These are phyloP conservation scores for Candida insectalens DNA, from an alignment of 805 yeast species.

Conservation along the genomic window DNA sequence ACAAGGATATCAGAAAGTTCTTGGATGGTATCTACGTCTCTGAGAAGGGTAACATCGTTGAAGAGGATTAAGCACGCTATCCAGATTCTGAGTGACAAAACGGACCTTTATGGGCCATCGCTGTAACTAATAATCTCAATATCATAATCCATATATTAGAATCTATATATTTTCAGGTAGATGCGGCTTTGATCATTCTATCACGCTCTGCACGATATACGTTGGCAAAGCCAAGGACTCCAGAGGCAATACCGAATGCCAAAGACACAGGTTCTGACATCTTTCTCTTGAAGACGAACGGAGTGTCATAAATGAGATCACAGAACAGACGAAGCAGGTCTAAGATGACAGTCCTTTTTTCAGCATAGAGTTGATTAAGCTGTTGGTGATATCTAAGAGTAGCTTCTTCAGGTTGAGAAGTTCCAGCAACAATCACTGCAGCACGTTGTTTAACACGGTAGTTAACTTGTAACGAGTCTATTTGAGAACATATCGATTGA, in stretches of 20 bases:
- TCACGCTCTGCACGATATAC: slow-evolving; percentile 20
- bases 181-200: slow-evolving; percentile 10
- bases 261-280: slow-evolving; percentile 20
- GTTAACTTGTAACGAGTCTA: slow-evolving; percentile 44
- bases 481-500: slow-evolving; percentile 33
- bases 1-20: slow-evolving; percentile 99
- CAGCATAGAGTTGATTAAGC: slow-evolving; percentile 15
- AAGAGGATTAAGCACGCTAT: slow-evolving; percentile 21
- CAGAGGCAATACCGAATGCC: slow-evolving; percentile 25
- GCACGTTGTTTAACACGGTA: slow-evolving; percentile 54
- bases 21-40: slow-evolving; percentile 99
- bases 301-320: slow-evolving; percentile 39
- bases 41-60: slow-evolving; percentile 81
- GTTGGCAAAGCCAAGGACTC: slow-evolving; percentile 20
- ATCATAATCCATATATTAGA: no score
- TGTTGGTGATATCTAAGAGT: slow-evolving; percentile 3
- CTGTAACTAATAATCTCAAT: no score
- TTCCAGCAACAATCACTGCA: slow-evolving; percentile 13
- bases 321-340: slow-evolving; percentile 33
- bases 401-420: slow-evolving; percentile 2
- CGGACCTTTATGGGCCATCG: no score
- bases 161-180: no score
- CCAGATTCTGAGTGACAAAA: no score
- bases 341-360: slow-evolving; percentile 24
- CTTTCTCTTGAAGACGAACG: slow-evolving; percentile 33